Conservation (phyloP, 257 asterid species). For the Solanum chiquidenum region DNA sequence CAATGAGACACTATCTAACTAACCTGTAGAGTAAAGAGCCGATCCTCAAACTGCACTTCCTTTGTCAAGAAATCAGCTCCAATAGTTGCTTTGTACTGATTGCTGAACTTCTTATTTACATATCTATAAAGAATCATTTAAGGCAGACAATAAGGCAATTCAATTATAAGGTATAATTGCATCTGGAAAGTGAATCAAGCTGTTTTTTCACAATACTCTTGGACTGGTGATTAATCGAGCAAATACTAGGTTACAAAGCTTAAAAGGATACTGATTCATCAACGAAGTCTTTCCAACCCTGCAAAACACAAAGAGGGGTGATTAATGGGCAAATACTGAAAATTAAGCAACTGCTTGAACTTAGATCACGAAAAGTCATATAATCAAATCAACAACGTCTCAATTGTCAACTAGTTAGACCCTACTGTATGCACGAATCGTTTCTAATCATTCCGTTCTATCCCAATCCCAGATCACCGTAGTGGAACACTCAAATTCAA, state of each 20-base stretch:
- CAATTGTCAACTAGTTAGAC: background rate
- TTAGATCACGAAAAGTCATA: background rate
- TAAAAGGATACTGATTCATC: constrained; percentile 94
- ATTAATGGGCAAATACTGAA: background rate
- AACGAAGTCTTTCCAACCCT: constrained; percentile 98
- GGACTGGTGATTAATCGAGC: background rate
- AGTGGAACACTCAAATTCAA: background rate
- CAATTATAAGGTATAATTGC: background rate
- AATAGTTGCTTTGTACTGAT: constrained; percentile 96
- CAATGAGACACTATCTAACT: background rate
- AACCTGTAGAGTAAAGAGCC: constrained; percentile 95
- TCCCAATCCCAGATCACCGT: background rate
- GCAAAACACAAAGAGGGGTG: constrained; percentile 26
- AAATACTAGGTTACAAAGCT: background rate
- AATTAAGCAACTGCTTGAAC: background rate
- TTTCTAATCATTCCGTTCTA: background rate
- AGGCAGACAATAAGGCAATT: constrained; percentile 24
- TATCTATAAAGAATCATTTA: constrained; percentile 54
- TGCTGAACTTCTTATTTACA: constrained; percentile 96
- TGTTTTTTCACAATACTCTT: background rate
- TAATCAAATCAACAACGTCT: background rate
- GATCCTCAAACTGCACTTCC: constrained; percentile 95
- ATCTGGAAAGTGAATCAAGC: background rate
- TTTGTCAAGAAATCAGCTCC: constrained; percentile 98
- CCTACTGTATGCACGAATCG: background rate